These are phyloP conservation scores for Russula sp. DNA, from an alignment of 768 basidiomycete genomes.

Conservation along the genomic window DNA sequence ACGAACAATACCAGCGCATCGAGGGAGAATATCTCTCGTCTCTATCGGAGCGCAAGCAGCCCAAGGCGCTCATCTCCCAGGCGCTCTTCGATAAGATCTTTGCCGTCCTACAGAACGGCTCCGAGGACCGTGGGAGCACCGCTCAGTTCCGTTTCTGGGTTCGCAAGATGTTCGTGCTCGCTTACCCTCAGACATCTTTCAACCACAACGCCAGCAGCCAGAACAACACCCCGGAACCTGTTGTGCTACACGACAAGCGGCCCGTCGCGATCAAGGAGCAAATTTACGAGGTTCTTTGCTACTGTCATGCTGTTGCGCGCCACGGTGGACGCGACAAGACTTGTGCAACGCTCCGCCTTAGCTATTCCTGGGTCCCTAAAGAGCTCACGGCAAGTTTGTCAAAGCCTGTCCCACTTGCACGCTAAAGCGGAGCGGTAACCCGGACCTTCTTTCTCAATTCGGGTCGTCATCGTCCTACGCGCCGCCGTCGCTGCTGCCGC, in stretches of 20 bases:
- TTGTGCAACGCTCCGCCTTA: constrained; percentile 56
- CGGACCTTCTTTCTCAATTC: constrained; percentile 27
- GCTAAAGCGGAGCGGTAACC: constrained; percentile 43
- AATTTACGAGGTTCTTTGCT: constrained; percentile 73
- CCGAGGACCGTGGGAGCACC: constrained; percentile 23
- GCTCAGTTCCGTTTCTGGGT: constrained; percentile 32
- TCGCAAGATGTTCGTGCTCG: constrained; percentile 31
- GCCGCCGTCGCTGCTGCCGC: neutral
- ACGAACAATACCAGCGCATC: constrained; percentile 29
- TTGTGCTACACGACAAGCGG: constrained; percentile 67
- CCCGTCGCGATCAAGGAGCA: constrained; percentile 77
- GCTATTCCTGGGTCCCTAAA: constrained; percentile 84
- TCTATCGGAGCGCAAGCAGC: constrained; percentile 29
- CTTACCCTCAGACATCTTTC: constrained; percentile 29
- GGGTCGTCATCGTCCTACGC: neutral
- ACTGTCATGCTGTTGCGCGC: constrained; percentile 59
- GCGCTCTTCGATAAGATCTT: constrained; percentile 27
- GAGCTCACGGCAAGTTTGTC: constrained; percentile 76
- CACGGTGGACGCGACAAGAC: constrained; percentile 85
- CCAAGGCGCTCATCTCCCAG: constrained; percentile 32
- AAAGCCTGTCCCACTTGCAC: constrained; percentile 75
- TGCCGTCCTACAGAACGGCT: constrained; percentile 27
- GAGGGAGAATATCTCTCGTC: constrained; percentile 28
- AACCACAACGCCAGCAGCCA: neutral
- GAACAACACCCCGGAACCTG: constrained; percentile 32